Conservation (phyloP, 257 asterid species). For the Verbena officinalis region DNA sequence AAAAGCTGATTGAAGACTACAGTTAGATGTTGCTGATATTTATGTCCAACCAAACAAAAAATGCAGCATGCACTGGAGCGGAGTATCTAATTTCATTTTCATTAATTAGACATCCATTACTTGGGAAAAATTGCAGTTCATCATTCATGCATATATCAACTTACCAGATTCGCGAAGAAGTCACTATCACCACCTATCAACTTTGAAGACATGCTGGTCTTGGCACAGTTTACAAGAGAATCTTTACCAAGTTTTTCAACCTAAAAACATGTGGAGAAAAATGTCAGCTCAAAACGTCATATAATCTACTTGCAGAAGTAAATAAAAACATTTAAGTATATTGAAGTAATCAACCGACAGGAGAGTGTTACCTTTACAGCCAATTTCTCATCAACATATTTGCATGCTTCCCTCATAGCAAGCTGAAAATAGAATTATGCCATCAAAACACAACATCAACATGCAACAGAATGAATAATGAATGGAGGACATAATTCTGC, state of each 20-base stretch:
- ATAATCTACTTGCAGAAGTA: conserved; percentile 16
- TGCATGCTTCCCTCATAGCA: conserved; percentile 99
- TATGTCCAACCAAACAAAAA: background rate
- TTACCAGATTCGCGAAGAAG: conserved; percentile 87
- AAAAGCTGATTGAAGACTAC: background rate
- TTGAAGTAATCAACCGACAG: conserved; percentile 15
- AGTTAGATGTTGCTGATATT: conserved; percentile 1
- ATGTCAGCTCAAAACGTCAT: conserved; percentile 24
- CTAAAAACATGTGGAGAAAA: conserved; percentile 40
- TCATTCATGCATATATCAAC: conserved; percentile 25
- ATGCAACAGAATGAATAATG: background rate
- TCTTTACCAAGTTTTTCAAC: conserved; percentile 97
- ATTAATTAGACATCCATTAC: conserved; percentile 2
- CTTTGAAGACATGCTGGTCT: conserved; percentile 99
- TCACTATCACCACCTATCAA: conserved; percentile 82
- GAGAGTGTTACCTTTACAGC: conserved; percentile 69
- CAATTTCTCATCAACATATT: conserved; percentile 89
- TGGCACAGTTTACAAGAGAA: conserved; percentile 85
- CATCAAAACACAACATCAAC: conserved; percentile 17
- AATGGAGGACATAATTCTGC: background rate
- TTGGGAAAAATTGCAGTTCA: background rate
- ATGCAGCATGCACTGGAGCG: background rate
- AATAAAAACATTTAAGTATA: background rate
- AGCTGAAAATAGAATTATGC: conserved; percentile 57
- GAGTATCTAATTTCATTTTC: background rate